Evolutionary conservation across 2,329 filamentous ascomycete genomes (phyloP).

Genomic region (Diaporthe amygdali): DNA sequence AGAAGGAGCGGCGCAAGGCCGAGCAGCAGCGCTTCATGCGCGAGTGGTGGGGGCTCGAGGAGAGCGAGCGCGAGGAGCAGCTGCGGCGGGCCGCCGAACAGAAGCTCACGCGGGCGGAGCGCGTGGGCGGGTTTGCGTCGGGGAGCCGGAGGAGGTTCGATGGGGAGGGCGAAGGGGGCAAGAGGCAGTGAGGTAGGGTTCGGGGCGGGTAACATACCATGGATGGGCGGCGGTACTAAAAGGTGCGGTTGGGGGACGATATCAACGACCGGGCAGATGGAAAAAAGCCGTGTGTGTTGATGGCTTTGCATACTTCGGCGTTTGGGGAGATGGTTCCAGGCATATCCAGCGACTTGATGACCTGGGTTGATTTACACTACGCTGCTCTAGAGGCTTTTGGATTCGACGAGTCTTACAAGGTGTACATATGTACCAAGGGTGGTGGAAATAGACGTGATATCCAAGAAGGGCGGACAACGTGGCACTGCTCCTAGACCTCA

Average conservation of each 20-base stretch:
- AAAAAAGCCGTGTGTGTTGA: not conserved
- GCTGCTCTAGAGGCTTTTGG: slow-evolving; percentile 4
- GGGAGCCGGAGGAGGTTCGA: slow-evolving; percentile 39
- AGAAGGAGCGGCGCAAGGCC: slow-evolving; percentile 61
- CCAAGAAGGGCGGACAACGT: not conserved
- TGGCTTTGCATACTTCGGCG: slow-evolving; percentile 6
- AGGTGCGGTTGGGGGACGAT: no score
- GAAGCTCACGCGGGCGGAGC: slow-evolving; percentile 54
- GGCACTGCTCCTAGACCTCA: not conserved
- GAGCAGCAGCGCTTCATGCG: slow-evolving; percentile 70
- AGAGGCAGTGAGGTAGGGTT: slow-evolving; percentile 18
- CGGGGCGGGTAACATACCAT: not conserved
- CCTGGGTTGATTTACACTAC: not conserved
- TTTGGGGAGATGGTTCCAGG: not conserved
- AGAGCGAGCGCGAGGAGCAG: slow-evolving; percentile 55
- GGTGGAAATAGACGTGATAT: not conserved
- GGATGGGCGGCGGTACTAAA: no score
- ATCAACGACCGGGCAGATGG: not conserved
- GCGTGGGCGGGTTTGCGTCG: slow-evolving; percentile 59
- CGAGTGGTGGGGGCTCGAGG: slow-evolving; percentile 71
- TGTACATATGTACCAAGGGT: not conserved
- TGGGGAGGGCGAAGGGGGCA: slow-evolving; percentile 18
- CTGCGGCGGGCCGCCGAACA: slow-evolving; percentile 57
- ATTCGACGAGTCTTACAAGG: not conserved
- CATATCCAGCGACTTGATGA: slow-evolving; percentile 12